Conservation (phyloP, 139 green algal species). For the Spirogloea muscicola region DNA sequence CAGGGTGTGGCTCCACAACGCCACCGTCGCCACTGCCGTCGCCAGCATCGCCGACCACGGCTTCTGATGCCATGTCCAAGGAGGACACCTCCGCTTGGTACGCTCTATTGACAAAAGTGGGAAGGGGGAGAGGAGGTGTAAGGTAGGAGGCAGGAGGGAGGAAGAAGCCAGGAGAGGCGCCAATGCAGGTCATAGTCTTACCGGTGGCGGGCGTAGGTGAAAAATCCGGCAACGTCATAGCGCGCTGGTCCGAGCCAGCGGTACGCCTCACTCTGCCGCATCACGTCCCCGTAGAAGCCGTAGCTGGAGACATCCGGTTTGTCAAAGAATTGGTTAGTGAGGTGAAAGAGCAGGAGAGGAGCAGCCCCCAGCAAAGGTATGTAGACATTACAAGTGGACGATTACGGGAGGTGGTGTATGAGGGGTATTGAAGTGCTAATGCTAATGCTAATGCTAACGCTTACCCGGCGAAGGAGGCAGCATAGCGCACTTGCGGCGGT, state of each 20-base stretch:
- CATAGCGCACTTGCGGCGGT: slow-evolving; percentile 15
- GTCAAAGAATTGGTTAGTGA: too few relatives aligned
- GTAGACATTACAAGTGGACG: too few relatives aligned
- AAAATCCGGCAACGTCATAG: slow-evolving; percentile 35
- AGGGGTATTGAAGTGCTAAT: too few relatives aligned
- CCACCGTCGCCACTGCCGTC: too few relatives aligned
- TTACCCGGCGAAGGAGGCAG: slow-evolving; percentile 34
- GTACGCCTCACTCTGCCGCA: slow-evolving; percentile 14
- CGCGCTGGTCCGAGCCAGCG: slow-evolving; percentile 46
- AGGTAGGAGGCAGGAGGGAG: too few relatives aligned
- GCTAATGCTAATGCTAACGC: background rate
- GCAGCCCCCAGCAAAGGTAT: too few relatives aligned
- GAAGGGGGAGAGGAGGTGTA: background rate
- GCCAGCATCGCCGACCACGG: too few relatives aligned
- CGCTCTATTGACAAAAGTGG: background rate
- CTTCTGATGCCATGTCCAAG: slow-evolving; percentile 11
- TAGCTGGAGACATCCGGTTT: slow-evolving; percentile 22
- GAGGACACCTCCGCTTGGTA: slow-evolving; percentile 34
- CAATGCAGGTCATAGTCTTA: slow-evolving; percentile 5
- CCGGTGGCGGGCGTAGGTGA: slow-evolving; percentile 32
- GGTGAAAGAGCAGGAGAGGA: too few relatives aligned
- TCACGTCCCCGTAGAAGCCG: slow-evolving; percentile 48
- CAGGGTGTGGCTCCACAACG: too few relatives aligned
- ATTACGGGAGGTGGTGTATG: too few relatives aligned
- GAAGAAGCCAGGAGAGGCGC: too few relatives aligned